phyloP scores from a whole-genome alignment of 495 filamentous ascomycete genomes.

The Acidomyces sp. region DNA sequence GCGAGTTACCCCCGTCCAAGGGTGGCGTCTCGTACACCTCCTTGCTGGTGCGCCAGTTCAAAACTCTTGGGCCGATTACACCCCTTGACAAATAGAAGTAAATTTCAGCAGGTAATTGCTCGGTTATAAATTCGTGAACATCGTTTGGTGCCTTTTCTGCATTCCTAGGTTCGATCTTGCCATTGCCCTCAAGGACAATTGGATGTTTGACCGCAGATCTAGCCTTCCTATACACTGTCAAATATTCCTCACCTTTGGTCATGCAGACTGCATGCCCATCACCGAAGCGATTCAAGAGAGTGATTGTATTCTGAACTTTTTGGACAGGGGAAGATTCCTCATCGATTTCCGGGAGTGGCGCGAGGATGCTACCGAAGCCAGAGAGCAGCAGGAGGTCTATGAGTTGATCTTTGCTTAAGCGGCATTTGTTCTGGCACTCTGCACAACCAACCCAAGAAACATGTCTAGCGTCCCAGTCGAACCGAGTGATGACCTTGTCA shows the following conservation, averaged over 20 bases:
- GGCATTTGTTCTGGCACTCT: constrained; percentile 54
- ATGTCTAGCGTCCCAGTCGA: constrained; percentile 40
- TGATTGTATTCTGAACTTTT: constrained; percentile 53
- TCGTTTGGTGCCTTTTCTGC: constrained; percentile 58
- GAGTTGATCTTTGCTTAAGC: constrained; percentile 60
- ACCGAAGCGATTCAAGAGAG: constrained; percentile 49
- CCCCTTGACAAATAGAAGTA: constrained; percentile 83
- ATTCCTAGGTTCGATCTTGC: constrained; percentile 59
- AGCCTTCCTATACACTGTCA: constrained; percentile 71
- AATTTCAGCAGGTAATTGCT: constrained; percentile 79
- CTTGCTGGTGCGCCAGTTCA: constrained; percentile 67
- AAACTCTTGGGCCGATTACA: constrained; percentile 61
- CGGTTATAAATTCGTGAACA: constrained; percentile 75
- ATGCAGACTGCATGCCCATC: constrained; percentile 51
- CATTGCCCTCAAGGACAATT: constrained; percentile 60
- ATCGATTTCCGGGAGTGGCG: constrained; percentile 61
- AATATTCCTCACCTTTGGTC: constrained; percentile 64
- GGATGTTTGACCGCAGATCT: constrained; percentile 79
- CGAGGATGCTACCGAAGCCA: constrained; percentile 60
- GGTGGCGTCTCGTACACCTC: constrained; percentile 64
- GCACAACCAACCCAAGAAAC: constrained; percentile 63
- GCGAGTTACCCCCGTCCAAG: constrained; percentile 64
- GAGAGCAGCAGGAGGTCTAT: constrained; percentile 71
- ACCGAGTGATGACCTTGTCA: constrained; percentile 64
- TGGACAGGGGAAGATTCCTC: constrained; percentile 34